phyloP scores from a whole-genome alignment of 2,329 filamentous ascomycete species.

The Cercospora sojina region DNA sequence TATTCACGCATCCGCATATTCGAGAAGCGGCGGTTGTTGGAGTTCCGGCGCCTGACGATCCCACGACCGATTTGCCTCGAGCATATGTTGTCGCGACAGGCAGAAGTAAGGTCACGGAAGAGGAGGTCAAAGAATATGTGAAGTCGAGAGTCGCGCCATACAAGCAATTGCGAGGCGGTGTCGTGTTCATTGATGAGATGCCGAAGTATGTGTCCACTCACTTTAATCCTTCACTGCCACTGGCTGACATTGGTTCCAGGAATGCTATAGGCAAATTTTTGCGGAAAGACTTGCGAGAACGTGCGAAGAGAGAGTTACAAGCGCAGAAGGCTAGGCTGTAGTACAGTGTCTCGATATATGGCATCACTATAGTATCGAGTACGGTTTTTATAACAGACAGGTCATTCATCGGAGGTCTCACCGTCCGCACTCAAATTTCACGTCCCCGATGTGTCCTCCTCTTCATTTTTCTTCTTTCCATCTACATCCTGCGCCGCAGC shows the following conservation, averaged over 20 bases:
- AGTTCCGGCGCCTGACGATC: constrained; percentile 46
- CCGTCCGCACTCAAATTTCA: too few relatives aligned
- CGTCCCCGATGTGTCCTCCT: too few relatives aligned
- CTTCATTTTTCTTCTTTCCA: too few relatives aligned
- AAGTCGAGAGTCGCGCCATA: constrained; percentile 46
- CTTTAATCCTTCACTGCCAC: neutral
- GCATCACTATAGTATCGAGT: too few relatives aligned
- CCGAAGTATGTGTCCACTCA: constrained; percentile 37
- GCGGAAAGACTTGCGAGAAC: constrained; percentile 44
- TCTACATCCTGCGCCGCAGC: too few relatives aligned
- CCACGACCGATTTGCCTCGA: constrained; percentile 47
- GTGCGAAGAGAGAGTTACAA: constrained; percentile 43
- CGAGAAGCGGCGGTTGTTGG: constrained; percentile 48
- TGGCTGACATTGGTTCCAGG: constrained; percentile 5
- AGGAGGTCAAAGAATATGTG: constrained; percentile 43
- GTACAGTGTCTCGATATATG: too few relatives aligned
- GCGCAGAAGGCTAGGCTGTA: constrained; percentile 39
- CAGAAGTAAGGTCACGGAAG: constrained; percentile 34
- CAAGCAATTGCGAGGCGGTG: constrained; percentile 48
- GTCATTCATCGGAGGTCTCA: too few relatives aligned
- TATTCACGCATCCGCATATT: constrained; percentile 44
- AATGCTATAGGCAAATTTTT: constrained; percentile 49
- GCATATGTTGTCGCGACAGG: constrained; percentile 45
- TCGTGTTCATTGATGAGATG: constrained; percentile 47
- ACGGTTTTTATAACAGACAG: too few relatives aligned